Evolutionary conservation across 1,284 basidiomycete genomes (phyloP).

Genomic region (Papiliotrema flavescens): DNA sequence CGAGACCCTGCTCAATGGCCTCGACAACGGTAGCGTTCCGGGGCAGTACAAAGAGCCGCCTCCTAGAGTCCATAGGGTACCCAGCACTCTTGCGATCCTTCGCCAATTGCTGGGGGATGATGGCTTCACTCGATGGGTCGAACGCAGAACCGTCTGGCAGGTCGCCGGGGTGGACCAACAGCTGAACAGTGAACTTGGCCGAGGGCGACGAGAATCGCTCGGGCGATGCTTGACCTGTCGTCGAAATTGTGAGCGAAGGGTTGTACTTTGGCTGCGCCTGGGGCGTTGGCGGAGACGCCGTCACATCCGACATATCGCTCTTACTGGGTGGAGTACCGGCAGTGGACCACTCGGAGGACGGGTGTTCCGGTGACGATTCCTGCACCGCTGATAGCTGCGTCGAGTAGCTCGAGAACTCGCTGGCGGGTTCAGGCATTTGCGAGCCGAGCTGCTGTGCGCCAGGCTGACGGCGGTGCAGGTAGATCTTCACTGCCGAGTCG

Average conservation of each 20-base stretch:
- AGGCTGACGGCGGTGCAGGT: slow-evolving; percentile 62
- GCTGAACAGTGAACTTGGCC: slow-evolving; percentile 75
- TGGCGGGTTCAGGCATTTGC: slow-evolving; percentile 16
- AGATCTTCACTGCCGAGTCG: slow-evolving; percentile 94
- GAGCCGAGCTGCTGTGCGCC: slow-evolving; percentile 24
- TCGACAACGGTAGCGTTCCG: slow-evolving; percentile 94
- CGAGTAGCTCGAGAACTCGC: slow-evolving; percentile 11
- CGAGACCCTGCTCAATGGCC: slow-evolving; percentile 85
- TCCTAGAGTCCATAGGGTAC: slow-evolving; percentile 51
- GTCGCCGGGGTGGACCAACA: slow-evolving; percentile 81
- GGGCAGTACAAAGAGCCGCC: slow-evolving; percentile 79
- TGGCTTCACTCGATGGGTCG: slow-evolving; percentile 83
- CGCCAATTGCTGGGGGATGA: slow-evolving; percentile 60
- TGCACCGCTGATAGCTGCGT: slow-evolving; percentile 12
- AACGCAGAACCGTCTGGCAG: slow-evolving; percentile 90
- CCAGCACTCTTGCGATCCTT: slow-evolving; percentile 13
- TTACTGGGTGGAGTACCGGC: background rate
- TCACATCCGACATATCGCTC: background rate
- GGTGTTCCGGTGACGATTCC: slow-evolving; percentile 5
- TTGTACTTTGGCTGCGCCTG: slow-evolving; percentile 45
- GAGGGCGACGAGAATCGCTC: slow-evolving; percentile 76
- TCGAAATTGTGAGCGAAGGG: slow-evolving; percentile 52
- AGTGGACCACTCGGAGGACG: slow-evolving; percentile 9
- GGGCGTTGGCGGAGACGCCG: slow-evolving; percentile 29
- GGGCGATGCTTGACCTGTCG: slow-evolving; percentile 55